Base-by-base conservation (phyloP, 139 green algal species). In the Penium margaritaceum region DNA sequence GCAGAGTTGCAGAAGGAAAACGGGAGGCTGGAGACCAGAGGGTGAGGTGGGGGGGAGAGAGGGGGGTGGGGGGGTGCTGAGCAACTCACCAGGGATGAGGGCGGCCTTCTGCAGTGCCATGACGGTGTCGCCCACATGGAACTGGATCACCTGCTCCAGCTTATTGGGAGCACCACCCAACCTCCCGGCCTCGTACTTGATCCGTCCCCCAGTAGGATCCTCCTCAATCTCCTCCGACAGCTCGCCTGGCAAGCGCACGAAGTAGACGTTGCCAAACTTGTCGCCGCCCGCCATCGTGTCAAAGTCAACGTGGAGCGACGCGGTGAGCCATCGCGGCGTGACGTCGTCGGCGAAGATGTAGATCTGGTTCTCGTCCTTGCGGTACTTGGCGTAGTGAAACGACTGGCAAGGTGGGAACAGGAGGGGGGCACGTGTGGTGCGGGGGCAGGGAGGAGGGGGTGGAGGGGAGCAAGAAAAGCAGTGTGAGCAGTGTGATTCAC, bases 271-370 rank as follows among this genome's bases (percentile, higher is more conserved):
- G 58, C 94, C 93, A 80, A 98, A 98, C 82, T 95, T 95, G 84
- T 99, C 94, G 3, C 74, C 92, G 24, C 81, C 87, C 4, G 85
- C 88, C 29, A 97, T 73, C 2, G 91, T 98, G 87, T 99, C 92
- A 76, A 96, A 98, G 85, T 99, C 94, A 12, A 99, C 82, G 27
- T 83, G 86, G 54, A 93, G 78, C 21, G 87, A 61, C 4, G 83
- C 62, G 0, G 90, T 93, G 34, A 96, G 51, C 88, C 95, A 93
- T 27, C 94, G 84, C 24, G 88, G 80, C 60, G 46, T 77, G 15
- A 88, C 63, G 79, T 98, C 93, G 81, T 98, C 94, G 0, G 94
- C 94, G 80, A 96, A 96, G 24, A 91, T 81, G 84, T 97, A 96
- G 35, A 99, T 85, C 64, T 78, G 69, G 81, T 97, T 97, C 46